Evolutionary conservation across 148 eudicot species (phyloP).

Genomic region (Limonium bicolor): DNA sequence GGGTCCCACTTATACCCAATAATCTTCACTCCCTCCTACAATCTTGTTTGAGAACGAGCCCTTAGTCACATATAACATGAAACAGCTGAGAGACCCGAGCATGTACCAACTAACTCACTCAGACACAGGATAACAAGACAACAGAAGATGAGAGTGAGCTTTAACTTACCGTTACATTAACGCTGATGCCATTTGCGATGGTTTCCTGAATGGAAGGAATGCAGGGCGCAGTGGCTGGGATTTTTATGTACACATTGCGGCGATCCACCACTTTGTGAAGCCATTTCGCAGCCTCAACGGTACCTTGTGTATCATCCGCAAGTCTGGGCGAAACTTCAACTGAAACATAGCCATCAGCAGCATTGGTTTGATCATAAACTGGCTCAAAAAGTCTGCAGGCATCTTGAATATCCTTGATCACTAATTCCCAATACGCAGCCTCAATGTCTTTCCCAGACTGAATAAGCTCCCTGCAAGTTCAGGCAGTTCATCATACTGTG

Average conservation of each 20-base stretch:
- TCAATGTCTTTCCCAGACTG: constrained; percentile 83
- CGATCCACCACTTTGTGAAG: constrained; percentile 71
- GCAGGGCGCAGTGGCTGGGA: constrained; percentile 93
- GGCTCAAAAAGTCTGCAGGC: constrained; percentile 85
- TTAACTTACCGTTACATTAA: constrained; percentile 89
- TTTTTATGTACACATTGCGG: constrained; percentile 85
- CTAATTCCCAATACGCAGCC: constrained; percentile 94
- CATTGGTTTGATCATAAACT: constrained; percentile 78
- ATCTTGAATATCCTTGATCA: constrained; percentile 93
- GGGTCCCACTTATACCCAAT: no score
- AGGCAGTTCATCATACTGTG: no score
- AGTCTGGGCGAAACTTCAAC: constrained; percentile 97
- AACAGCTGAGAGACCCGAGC: no score
- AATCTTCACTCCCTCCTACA: no score
- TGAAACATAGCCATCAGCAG: constrained; percentile 87
- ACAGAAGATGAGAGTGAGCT: no score
- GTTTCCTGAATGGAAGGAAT: constrained; percentile 87
- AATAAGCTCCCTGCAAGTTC: constrained; percentile 56
- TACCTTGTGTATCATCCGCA: constrained; percentile 88
- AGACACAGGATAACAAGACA: no score
- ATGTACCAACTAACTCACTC: no score
- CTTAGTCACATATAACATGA: constrained; percentile 15
- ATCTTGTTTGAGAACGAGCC: no score
- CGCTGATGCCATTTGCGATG: constrained; percentile 80
- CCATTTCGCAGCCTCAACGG: constrained; percentile 96